Evolutionary conservation across 805 yeast species (phyloP).

Genomic region (Torulaspora microellipsoides): DNA sequence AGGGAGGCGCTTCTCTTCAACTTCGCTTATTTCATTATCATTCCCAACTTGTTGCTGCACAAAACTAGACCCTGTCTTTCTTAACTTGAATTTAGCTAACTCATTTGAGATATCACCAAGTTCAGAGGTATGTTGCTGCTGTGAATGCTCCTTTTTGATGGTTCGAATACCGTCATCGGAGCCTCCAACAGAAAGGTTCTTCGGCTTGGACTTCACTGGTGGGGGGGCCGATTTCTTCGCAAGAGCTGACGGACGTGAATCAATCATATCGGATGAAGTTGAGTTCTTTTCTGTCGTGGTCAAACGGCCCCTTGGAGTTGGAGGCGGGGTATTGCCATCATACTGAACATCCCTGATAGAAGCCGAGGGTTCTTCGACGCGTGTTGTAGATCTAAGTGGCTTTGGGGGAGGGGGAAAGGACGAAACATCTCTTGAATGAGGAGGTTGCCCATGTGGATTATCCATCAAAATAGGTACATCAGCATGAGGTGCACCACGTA

Average conservation of each 20-base stretch:
- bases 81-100: constrained; percentile 14
- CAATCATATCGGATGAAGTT: background rate
- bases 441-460: background rate
- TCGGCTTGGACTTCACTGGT: constrained; percentile 30
- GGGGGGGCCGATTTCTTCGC: constrained; percentile 23
- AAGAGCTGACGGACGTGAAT: background rate
- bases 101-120: constrained; percentile 12
- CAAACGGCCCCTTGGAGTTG: constrained; percentile 7
- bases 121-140: background rate
- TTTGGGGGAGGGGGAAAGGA: constrained; percentile 30
- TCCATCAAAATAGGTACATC: too few species aligned
- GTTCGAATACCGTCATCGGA: background rate
- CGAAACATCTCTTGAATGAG: constrained; percentile 2
- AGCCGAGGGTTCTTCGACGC: background rate
- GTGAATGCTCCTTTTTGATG: background rate
- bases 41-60: background rate
- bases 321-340: background rate
- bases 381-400: constrained; percentile 7
- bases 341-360: background rate
- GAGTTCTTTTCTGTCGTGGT: background rate
- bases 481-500: too few species aligned
- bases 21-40: background rate
- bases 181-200: constrained; percentile 4
- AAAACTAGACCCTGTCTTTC: constrained; percentile 11
- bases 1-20: constrained; percentile 1